Evolutionary conservation across 164 flowering plant genomes (phyloP).

Genomic region (Taxillus chinensis): DNA sequence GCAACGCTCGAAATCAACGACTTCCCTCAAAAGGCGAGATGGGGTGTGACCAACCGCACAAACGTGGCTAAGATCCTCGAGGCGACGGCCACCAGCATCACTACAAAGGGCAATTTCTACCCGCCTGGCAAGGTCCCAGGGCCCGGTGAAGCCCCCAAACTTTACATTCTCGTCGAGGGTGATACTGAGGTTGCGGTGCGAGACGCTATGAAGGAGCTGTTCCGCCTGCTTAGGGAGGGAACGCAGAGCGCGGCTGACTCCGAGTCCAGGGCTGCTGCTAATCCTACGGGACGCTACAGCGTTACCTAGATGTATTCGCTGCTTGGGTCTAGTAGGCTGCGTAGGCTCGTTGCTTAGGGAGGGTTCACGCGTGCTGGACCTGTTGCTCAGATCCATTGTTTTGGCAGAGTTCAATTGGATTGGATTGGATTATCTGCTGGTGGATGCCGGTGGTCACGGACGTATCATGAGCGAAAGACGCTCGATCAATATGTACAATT

Average conservation of each 20-base stretch:
- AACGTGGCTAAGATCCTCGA: not conserved
- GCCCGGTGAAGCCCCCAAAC: not conserved
- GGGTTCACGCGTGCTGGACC: no score
- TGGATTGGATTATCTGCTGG: no score
- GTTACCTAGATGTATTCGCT: no score
- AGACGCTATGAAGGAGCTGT: not conserved
- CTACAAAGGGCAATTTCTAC: not conserved
- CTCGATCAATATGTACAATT: no score
- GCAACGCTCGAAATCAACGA: not conserved
- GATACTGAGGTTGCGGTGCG: not conserved
- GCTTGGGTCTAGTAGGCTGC: no score
- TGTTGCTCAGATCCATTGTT: no score
- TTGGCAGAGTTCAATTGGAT: no score
- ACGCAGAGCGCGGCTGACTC: not conserved
- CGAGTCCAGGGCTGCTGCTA: not conserved
- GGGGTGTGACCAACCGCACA: not conserved
- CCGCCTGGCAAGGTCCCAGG: not conserved
- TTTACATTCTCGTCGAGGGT: not conserved
- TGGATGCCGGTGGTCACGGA: no score
- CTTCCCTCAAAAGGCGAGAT: not conserved
- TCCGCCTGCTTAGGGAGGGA: not conserved
- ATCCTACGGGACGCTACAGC: no score
- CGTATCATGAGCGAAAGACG: no score
- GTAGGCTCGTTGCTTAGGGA: no score
- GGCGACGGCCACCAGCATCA: not conserved